phyloP scores from a whole-genome alignment of 208 protist genomes.

The Trypanosoma theileri region DNA sequence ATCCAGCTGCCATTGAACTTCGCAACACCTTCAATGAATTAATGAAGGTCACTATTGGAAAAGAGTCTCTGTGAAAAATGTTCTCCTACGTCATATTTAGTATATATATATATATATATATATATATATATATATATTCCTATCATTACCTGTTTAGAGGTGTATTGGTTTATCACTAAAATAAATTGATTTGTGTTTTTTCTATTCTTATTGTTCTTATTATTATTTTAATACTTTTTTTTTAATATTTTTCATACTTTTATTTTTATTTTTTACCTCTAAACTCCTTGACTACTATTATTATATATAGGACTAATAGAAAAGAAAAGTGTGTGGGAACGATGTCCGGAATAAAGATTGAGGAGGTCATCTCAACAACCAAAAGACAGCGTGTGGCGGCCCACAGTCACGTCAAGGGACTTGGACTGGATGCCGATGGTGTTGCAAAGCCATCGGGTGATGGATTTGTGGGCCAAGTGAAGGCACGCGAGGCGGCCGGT shows the following conservation, averaged over 20 bases:
- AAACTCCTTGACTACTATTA: background rate
- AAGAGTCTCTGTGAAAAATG: background rate
- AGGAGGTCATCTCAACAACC: constrained; percentile 96
- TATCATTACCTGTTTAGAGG: background rate
- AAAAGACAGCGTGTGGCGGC: constrained; percentile 96
- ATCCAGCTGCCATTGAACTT: constrained; percentile 49
- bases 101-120: constrained; percentile 8
- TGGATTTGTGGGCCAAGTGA: constrained; percentile 98
- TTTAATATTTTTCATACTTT: background rate
- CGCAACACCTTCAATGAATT: constrained; percentile 35
- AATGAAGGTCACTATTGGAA: constrained; percentile 17
- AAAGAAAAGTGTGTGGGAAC: background rate
- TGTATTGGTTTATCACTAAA: no score
- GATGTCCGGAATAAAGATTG: constrained; percentile 93
- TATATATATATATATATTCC: constrained; percentile 12
- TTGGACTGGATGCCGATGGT: constrained; percentile 96
- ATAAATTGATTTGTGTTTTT: constrained; percentile 5
- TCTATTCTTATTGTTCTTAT: constrained; percentile 4
- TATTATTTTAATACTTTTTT: background rate
- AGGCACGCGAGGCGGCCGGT: constrained; percentile 97
- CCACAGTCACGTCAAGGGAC: constrained; percentile 99
- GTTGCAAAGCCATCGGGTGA: constrained; percentile 60
- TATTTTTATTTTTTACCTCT: background rate
- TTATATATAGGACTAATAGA: background rate
- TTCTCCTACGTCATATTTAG: background rate